Evolutionary conservation across 441 rosid species (phyloP), one percentile per base, ranked within the genome.

Genomic region (Melastoma candidum): DNA sequence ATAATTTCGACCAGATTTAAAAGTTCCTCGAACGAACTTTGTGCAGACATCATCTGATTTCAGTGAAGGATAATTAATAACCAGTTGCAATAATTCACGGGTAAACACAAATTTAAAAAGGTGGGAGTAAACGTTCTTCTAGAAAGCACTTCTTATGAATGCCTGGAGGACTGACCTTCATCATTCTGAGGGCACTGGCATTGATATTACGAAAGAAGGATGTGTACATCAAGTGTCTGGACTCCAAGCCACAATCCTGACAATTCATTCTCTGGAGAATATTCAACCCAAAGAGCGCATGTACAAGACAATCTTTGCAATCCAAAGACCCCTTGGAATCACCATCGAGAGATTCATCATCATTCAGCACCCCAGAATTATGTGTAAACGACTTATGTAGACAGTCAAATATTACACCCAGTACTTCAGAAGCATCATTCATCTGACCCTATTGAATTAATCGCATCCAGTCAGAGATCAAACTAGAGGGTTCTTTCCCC

Each of bases 351-450:
- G 88, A 80, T 46, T 17, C 22, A 17, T 82, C 83, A 22, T 81
- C 62, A 68, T 79, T 89, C 61, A 83, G 75, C 71, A 76, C 67
- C 58, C 71, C 71, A 2, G 74, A 76, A 58, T 76, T 69, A 47
- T 68, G 64, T 63, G 93, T 74, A 73, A 85, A 87, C 63, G 98
- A 85, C 63, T 48, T 74, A 76, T 92, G 96, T 70, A 92, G 98
- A 73, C 95, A 87, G 61, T 79, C 84, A 68, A 92, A 92, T 60
- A 92, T 76, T 58, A 82, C 98, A 14, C 59, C 85, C 73, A 92
- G 63, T 39, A 92, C 98, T 81, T 92, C 98, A 58, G 95, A 85
- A 63, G 98, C 96, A 73, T 92, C 98, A 61, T 92, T 92, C 98
- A 92, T 92, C 77, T 92, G 92, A 63, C 81, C 96, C 98, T 92